phyloP scores from a whole-genome alignment of 345 rosid genomes.

The Clausena lansium region DNA sequence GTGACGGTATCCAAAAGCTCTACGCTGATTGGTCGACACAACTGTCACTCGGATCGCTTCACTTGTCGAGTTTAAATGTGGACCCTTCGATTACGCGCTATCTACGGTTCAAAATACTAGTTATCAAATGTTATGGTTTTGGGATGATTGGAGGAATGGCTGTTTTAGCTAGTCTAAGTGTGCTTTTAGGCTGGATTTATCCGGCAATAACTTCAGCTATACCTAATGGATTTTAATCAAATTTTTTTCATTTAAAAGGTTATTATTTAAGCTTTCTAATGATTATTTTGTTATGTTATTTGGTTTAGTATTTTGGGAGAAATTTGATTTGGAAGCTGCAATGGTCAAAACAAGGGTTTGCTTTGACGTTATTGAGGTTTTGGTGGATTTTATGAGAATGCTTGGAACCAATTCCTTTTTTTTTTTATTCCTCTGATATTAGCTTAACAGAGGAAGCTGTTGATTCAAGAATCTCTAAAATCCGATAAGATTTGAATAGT shows the following conservation, averaged over 20 bases:
- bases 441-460: conserved; percentile 26
- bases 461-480: conserved; percentile 23
- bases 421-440: conserved; percentile 3
- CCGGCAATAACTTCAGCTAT: conserved; percentile 24
- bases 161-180: conserved; percentile 43
- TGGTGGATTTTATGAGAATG: conserved; percentile 24
- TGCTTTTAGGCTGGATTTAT: conserved; percentile 60
- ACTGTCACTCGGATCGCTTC: conserved; percentile 46
- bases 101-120: conserved; percentile 39
- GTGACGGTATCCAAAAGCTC: conserved; percentile 37
- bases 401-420: neutral
- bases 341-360: conserved; percentile 59
- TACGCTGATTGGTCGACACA: conserved; percentile 46
- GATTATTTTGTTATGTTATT: conserved; percentile 3
- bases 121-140: conserved; percentile 21
- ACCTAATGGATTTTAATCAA: conserved; percentile 15
- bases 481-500: conserved; percentile 17
- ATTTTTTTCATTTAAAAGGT: conserved; percentile 27
- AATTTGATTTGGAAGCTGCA: conserved; percentile 31
- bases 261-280: conserved; percentile 47
- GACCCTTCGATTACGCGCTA: conserved; percentile 51
- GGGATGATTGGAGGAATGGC: conserved; percentile 5
- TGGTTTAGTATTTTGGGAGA: conserved; percentile 16
- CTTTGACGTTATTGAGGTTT: conserved; percentile 46
- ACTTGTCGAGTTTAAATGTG: conserved; percentile 46